Percentiles rank a stretch among this genome's conserved stretches.
These are phyloP conservation scores for Acer negundo DNA, from an alignment of 345 rosid species.

Conservation along the genomic window DNA sequence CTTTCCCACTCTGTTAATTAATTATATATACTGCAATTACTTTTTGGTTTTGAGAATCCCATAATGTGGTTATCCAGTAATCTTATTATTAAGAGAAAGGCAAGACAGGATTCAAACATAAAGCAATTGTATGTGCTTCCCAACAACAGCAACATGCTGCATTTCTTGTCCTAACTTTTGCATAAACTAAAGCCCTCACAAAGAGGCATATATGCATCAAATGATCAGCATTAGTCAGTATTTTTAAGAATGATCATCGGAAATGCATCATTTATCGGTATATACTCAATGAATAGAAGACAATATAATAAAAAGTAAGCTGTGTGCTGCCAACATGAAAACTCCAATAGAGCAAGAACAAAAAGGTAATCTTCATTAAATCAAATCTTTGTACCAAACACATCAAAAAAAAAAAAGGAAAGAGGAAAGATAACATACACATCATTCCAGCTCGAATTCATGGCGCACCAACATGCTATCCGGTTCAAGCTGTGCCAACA, in stretches of 20 bases:
- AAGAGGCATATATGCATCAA: not conserved
- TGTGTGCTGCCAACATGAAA: not conserved
- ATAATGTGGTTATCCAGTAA: not conserved
- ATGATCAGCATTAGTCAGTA: not conserved
- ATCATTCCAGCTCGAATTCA: conserved; percentile 49
- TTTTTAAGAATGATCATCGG: not conserved
- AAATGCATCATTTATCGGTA: not conserved
- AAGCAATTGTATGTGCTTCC: not conserved
- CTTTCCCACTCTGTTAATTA: not conserved
- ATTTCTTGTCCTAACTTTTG: conserved; percentile 8
- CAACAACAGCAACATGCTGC: not conserved
- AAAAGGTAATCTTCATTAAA: conserved; percentile 14
- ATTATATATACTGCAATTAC: too few species aligned
- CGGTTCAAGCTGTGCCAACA: conserved; percentile 42
- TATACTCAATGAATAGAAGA: not conserved
- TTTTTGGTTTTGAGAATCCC: not conserved
- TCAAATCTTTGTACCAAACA: conserved; percentile 18
- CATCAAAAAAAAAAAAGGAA: not conserved
- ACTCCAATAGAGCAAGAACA: not conserved
- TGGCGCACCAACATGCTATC: conserved; percentile 27
- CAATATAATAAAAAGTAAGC: not conserved
- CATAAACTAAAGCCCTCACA: not conserved
- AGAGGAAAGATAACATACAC: conserved; percentile 10
- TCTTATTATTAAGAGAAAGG: not conserved
- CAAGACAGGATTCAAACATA: not conserved